These are phyloP conservation scores for Chaetomiaceae sp. DNA, from an alignment of 2,329 filamentous ascomycete genomes.

Conservation along the genomic window DNA sequence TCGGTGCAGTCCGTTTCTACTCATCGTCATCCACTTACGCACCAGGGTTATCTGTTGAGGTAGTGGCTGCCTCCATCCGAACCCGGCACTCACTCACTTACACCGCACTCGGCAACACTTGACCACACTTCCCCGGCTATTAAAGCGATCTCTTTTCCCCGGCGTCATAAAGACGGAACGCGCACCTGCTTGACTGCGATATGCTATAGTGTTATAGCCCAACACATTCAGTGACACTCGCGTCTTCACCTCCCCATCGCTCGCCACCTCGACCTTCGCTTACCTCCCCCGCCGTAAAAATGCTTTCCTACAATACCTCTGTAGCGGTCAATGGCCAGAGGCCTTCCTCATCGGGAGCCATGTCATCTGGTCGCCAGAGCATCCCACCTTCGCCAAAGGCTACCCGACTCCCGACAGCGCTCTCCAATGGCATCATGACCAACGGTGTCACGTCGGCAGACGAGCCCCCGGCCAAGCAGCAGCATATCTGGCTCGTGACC, in stretches of 20 bases:
- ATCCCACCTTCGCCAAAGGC: conserved; percentile 30
- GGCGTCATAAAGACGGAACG: background rate
- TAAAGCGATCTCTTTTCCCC: background rate
- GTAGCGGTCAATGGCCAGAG: conserved; percentile 41
- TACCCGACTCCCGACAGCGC: conserved; percentile 19
- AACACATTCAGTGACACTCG: background rate
- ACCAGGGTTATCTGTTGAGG: no score
- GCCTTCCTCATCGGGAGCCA: conserved; percentile 27
- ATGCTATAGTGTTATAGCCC: conserved; percentile 20
- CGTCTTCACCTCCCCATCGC: background rate
- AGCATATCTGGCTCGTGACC: conserved; percentile 77
- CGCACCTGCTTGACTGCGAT: background rate
- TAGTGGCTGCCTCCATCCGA: conserved; percentile 10
- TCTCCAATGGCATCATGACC: conserved; percentile 27
- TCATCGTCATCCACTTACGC: conserved; percentile 2
- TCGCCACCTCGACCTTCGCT: background rate
- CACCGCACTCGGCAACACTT: background rate
- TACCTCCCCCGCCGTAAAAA: conserved; percentile 27
- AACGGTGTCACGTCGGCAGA: conserved; percentile 31
- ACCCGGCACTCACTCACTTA: conserved; percentile 17
- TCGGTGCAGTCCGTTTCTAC: no score
- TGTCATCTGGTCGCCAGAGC: conserved; percentile 27
- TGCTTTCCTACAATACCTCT: conserved; percentile 50
- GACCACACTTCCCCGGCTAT: background rate
- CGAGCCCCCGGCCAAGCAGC: conserved; percentile 35